Conservation (phyloP, 257 asterid genomes). For the Handroanthus guayacan region DNA sequence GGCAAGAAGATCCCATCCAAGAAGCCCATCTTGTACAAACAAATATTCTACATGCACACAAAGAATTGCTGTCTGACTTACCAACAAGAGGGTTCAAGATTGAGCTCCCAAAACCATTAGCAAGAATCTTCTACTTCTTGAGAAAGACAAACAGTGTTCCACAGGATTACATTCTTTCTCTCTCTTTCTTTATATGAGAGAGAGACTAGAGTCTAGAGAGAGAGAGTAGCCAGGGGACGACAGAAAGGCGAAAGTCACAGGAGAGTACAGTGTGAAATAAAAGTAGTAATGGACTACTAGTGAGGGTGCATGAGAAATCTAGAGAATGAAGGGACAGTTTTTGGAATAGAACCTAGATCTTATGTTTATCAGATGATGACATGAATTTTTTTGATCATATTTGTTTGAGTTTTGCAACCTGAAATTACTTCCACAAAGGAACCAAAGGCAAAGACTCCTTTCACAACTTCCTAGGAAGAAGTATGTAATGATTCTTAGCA, state of each 20-base stretch:
- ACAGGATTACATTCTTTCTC: neutral
- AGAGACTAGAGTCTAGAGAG: neutral
- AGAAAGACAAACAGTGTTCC: neutral
- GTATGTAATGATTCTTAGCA: neutral
- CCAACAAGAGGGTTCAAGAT: slow-evolving; percentile 7
- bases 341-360: too few species aligned
- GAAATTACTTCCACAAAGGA: neutral
- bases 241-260: neutral
- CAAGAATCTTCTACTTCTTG: neutral
- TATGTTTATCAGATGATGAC: too few species aligned
- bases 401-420: neutral
- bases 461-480: neutral
- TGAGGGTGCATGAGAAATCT: too few species aligned
- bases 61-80: neutral
- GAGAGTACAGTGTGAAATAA: neutral
- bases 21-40: neutral
- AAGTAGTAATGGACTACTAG: too few species aligned
- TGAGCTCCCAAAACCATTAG: neutral
- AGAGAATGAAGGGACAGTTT: too few species aligned
- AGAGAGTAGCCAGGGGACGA: neutral
- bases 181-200: neutral
- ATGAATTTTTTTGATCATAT: too few species aligned
- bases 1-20: neutral
- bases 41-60: neutral
- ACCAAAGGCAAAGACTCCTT: neutral